Base-by-base conservation (phyloP, 306 rosid species). In the Sphenostylis stenocarpa region DNA sequence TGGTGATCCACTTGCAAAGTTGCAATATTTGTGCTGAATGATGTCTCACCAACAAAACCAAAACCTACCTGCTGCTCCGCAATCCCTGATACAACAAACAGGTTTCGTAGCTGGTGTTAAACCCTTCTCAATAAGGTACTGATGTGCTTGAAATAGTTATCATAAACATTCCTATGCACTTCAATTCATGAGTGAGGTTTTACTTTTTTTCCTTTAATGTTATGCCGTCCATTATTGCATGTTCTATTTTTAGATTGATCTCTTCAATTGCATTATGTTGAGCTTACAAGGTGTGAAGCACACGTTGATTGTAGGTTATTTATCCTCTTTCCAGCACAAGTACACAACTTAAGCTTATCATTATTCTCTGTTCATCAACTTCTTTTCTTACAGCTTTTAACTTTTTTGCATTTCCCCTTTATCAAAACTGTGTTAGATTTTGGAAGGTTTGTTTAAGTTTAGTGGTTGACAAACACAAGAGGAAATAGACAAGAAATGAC, bases 51-150 rank as follows among this genome's bases (percentile, higher is more conserved):
- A n/a, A n/a, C n/a, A 73, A 70, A 52, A 52, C 29, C 41, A 31
- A 60, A 87, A 76, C 82, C 89, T 87, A 51, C 38, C 62, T 69
- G 67, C 67, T 55, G 66, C 29, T 73, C 81, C 67, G 17, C 78
- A 48, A 63, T 78, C 88, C 80, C 82, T 43, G 86, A 84, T 34
- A 17, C 81, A 69, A 14, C 84, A 72, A 47, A 41, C 44, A n/a
- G 64, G 61, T 20, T 55, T 84, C 29, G 80, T 47, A 70, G 70
- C 81, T 33, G 85, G 82, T 47, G 60, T 72, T 39, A 70, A 67
- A n/a, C 78, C 90, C 49, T 90, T 90, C 85, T 84, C 85, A 11
- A 68, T 90, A 78, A 90, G 94, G 94, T 82, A 65, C 69, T 14
- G 31, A 19, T 11, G 43, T 39, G 48, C n/a, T n/a, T n/a, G n/a